Evolutionary conservation across 2,329 filamentous ascomycete genomes (phyloP).

Genomic region (Xylariaceae sp.): DNA sequence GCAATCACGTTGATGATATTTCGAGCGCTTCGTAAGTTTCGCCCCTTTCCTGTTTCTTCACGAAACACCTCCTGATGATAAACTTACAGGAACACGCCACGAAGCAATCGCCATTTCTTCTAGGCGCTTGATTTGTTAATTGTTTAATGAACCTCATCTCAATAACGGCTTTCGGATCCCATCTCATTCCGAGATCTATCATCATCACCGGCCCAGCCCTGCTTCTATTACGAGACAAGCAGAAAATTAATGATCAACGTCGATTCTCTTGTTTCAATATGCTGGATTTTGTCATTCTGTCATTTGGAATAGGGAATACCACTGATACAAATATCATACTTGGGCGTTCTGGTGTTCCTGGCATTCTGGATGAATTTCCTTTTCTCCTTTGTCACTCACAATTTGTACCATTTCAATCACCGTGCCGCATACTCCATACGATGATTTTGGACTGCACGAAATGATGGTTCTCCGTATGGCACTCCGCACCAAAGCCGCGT

Average conservation of each 20-base stretch:
- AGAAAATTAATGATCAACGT: conserved; percentile 29
- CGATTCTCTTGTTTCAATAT: conserved; percentile 6
- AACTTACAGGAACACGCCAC: conserved; percentile 40
- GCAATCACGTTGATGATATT: conserved; percentile 80
- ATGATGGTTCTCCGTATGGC: not conserved
- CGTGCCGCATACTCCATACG: too few relatives aligned
- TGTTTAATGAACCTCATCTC: conserved; percentile 4
- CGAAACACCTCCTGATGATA: conserved; percentile 12
- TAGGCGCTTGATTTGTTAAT: conserved; percentile 12
- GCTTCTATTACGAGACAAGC: not conserved
- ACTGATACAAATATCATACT: conserved; percentile 24
- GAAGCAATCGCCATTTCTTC: conserved; percentile 44
- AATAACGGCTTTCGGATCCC: conserved; percentile 2
- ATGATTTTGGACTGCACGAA: not conserved
- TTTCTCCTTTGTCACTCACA: not conserved
- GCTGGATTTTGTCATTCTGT: conserved; percentile 4
- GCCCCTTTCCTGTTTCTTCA: not conserved
- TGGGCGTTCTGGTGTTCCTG: conserved; percentile 25
- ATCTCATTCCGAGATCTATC: conserved; percentile 9
- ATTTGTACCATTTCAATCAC: conserved; percentile 20
- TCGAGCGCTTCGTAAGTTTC: conserved; percentile 52
- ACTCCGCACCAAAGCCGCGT: not conserved
- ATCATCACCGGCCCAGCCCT: conserved; percentile 6
- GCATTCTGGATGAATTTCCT: conserved; percentile 5
- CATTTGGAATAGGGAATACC: conserved; percentile 13